Conservation (phyloP, 805 yeast genomes). For the Ascoidea asiatica region DNA sequence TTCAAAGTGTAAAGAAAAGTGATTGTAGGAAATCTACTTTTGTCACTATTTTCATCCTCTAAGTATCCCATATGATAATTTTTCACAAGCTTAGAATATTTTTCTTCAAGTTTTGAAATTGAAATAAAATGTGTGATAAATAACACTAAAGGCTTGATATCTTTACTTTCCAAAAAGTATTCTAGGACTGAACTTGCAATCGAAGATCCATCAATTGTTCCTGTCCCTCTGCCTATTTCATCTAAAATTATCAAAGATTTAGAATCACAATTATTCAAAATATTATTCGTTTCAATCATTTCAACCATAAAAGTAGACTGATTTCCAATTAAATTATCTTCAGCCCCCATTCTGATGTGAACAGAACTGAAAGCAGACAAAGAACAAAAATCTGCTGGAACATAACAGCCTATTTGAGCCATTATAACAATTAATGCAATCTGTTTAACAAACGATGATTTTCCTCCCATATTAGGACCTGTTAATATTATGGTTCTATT, state of each 20-base stretch:
- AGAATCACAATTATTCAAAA: conserved; percentile 34
- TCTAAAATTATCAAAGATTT: conserved; percentile 54
- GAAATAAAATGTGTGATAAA: conserved; percentile 82
- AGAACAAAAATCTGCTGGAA: conserved; percentile 51
- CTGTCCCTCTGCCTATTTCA: conserved; percentile 63
- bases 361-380: conserved; percentile 56
- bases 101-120: conserved; percentile 35
- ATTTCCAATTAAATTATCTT: conserved; percentile 61
- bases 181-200: conserved; percentile 63
- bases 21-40: conserved; percentile 23
- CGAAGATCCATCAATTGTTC: conserved; percentile 69
- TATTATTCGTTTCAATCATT: conserved; percentile 49
- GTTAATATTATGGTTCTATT: conserved; percentile 54
- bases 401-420: conserved; percentile 67
- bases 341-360: conserved; percentile 64
- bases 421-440: conserved; percentile 56
- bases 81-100: conserved; percentile 25
- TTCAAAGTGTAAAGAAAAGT: conserved; percentile 39
- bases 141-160: conserved; percentile 39
- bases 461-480: conserved; percentile 88
- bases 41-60: conserved; percentile 20
- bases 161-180: conserved; percentile 29
- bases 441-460: conserved; percentile 63
- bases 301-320: conserved; percentile 79
- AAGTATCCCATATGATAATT: conserved; percentile 66